Base-by-base conservation (phyloP, 1,139 yeast genomes). In the Yamadazyma diospyri region DNA sequence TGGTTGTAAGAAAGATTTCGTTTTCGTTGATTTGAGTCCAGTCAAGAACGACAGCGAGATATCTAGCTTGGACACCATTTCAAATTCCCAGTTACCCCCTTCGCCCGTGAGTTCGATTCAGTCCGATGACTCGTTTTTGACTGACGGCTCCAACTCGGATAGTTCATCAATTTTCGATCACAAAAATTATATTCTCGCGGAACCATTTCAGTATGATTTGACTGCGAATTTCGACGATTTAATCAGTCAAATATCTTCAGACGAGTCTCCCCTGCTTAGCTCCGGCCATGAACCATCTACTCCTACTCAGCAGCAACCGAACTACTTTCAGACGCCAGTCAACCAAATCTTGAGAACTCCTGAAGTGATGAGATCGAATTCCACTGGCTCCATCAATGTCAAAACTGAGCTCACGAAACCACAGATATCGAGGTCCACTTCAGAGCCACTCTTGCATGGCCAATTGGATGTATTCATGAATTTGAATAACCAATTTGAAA, bases 1-100 rank as follows among this genome's bases (percentile, higher is more conserved):
- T 5, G 78, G 78, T 6, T 61, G 58, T 57, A 75, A 73, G 35
- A 66, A 65, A 48, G 76, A 71, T 47, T 73, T 71, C 43, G 77
- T 73, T 13, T 73, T 73, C 47, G 78, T 73, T 27, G 78, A 73
- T 46, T 59, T 73, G 40, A 69, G 76, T 13, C 79, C 79, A 15
- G 66, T 65, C 27, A 71, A 71, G 54, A 55, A 45, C 27, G 64
- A 52, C 14, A 59, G 55, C 5, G 21, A 31, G 27, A 21, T 25
- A 24, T 11, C 7, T 25, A 17, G n/a, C 10, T 11, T 23, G 9
- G 25, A 15, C 14, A 26, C 25, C 25, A 24, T 14, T 12, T 19
- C 23, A n/a, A 17, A 13, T n/a, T 21, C 22, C 7, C 20, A 30
- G 17, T 32, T 37, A 25, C 43, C 47, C 20, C 27, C 42, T 12